Conservation (phyloP, 352 stramenopile species). For the Thalassiosira livingstoniorum region DNA sequence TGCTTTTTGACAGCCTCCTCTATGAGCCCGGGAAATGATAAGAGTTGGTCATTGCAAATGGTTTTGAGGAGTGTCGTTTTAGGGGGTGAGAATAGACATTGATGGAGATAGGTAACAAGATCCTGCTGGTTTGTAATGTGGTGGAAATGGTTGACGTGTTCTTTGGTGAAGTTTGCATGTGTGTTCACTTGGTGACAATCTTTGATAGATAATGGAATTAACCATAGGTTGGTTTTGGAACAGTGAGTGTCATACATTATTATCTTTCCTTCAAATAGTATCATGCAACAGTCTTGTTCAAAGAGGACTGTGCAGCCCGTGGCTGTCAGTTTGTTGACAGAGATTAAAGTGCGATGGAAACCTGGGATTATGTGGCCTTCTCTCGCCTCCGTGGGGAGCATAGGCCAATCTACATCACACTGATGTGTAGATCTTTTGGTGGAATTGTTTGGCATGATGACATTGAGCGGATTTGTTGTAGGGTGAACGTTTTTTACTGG, state of each 20-base stretch:
- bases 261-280: not conserved
- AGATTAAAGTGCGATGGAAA: not conserved
- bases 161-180: not conserved
- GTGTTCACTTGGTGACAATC: not conserved
- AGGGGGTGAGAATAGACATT: conserved; percentile 1
- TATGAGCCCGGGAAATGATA: conserved; percentile 47
- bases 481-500: not conserved
- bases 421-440: not conserved
- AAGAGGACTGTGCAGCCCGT: not conserved
- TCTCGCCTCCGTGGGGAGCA: not conserved
- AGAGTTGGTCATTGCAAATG: conserved; percentile 19
- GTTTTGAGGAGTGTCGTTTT: conserved; percentile 8
- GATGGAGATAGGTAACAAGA: not conserved
- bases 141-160: not conserved
- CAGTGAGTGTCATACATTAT: not conserved
- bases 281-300: not conserved
- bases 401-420: not conserved
- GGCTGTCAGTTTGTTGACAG: no score
- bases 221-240: not conserved
- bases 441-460: not conserved
- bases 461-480: not conserved
- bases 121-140: not conserved
- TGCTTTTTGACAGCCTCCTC: conserved; percentile 21
- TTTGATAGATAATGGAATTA: not conserved
- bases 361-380: conserved; percentile 2